Conservation (phyloP, 352 stramenopile species). For the Globisporangium polare region DNA sequence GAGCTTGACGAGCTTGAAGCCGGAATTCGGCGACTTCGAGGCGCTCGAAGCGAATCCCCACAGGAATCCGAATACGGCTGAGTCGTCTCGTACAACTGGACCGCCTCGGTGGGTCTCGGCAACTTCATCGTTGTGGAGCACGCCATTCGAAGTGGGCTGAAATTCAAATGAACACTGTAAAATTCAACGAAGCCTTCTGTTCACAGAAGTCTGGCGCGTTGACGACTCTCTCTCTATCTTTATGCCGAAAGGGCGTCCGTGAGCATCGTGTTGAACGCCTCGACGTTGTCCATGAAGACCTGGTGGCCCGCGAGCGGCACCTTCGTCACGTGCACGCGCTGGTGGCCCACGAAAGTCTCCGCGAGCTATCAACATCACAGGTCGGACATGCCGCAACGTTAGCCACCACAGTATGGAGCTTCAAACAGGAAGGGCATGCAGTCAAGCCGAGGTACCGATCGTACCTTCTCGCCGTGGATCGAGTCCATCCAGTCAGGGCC, state of each 20-base stretch:
- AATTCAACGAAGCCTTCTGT: too few species aligned
- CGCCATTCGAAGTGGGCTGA: too few species aligned
- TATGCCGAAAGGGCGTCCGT: background rate
- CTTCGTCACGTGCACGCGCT: slow-evolving; percentile 37
- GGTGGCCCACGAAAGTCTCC: slow-evolving; percentile 30
- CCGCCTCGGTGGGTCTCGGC: too few species aligned
- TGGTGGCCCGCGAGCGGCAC: slow-evolving; percentile 56
- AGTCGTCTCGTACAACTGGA: too few species aligned
- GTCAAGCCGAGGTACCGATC: background rate
- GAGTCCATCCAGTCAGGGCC: slow-evolving; percentile 72
- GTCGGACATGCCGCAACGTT: background rate
- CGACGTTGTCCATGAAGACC: slow-evolving; percentile 68
- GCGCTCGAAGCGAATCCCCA: too few species aligned
- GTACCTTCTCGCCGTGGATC: slow-evolving; percentile 43
- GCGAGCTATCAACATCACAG: slow-evolving; percentile 18
- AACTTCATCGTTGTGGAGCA: too few species aligned
- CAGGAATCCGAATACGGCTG: too few species aligned
- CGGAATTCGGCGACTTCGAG: too few species aligned
- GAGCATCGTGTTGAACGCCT: slow-evolving; percentile 60
- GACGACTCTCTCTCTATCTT: background rate
- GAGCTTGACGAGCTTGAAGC: too few species aligned
- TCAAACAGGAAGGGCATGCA: background rate
- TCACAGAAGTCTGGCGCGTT: too few species aligned
- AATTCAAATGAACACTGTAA: too few species aligned
- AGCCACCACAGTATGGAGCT: background rate